These are phyloP conservation scores for Lathyrus tuberosus DNA, from an alignment of 306 rosid species.

Conservation along the genomic window DNA sequence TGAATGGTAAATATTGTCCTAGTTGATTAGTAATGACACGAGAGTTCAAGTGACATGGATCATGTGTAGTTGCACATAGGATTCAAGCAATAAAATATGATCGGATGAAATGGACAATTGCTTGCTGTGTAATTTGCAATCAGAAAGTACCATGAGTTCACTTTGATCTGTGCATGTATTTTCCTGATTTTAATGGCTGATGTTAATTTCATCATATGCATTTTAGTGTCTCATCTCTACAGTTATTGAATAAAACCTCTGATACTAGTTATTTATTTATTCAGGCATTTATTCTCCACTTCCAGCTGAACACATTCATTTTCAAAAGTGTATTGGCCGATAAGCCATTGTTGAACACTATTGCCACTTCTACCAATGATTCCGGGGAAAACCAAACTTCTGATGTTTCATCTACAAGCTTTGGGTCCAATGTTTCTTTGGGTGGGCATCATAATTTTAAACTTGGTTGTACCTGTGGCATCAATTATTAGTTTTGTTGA, in stretches of 20 bases:
- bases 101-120: not conserved
- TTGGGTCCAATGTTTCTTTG: constrained; percentile 84
- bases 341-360: constrained; percentile 43
- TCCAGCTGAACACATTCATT: constrained; percentile 65
- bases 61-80: not conserved
- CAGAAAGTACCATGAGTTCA: not conserved
- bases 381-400: constrained; percentile 52
- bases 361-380: constrained; percentile 45
- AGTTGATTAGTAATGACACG: constrained; percentile 17
- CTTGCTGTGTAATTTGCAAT: not conserved
- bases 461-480: constrained; percentile 31
- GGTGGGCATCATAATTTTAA: constrained; percentile 49
- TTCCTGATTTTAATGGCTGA: constrained; percentile 6
- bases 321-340: constrained; percentile 53
- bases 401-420: constrained; percentile 67
- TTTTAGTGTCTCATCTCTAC: constrained; percentile 26
- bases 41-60: constrained; percentile 6
- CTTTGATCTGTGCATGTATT: constrained; percentile 4
- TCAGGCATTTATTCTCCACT: constrained; percentile 73
- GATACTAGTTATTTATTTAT: constrained; percentile 40
- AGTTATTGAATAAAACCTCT: constrained; percentile 25
- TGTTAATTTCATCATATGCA: constrained; percentile 36
- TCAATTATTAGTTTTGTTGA: constrained; percentile 8
- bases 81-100: constrained; percentile 1
- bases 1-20: constrained; percentile 10